phyloP scores from a whole-genome alignment of 2,329 filamentous ascomycete species.

The Ascosphaera acerosa region DNA sequence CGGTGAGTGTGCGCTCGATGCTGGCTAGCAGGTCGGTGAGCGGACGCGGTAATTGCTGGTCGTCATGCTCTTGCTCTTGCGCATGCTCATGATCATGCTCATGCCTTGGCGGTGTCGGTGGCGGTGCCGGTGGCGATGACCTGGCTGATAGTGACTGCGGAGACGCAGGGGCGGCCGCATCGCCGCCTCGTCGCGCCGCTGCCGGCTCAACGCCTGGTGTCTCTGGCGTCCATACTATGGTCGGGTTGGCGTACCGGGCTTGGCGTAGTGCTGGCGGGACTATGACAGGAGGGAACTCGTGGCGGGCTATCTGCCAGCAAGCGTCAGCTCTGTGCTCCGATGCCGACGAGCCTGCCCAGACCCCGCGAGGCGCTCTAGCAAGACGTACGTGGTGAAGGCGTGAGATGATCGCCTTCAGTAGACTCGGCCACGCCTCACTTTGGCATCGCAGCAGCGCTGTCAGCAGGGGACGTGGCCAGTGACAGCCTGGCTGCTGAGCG shows the following conservation, averaged over 20 bases:
- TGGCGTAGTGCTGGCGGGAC: constrained; percentile 22
- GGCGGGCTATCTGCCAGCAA: constrained; percentile 38
- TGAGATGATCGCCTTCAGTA: constrained; percentile 38
- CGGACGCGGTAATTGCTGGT: constrained; percentile 32
- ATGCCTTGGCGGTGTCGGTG: constrained; percentile 15
- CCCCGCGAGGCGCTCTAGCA: too few species aligned
- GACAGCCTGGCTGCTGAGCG: too few species aligned
- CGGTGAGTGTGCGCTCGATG: constrained; percentile 33
- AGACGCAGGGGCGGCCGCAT: constrained; percentile 13
- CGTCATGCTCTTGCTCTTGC: too few species aligned
- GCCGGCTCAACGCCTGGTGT: constrained; percentile 10
- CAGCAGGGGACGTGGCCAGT: constrained; percentile 7
- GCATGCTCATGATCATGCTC: too few species aligned
- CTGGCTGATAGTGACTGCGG: constrained; percentile 11
- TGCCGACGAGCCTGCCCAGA: too few species aligned
- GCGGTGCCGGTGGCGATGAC: constrained; percentile 15
- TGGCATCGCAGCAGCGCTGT: constrained; percentile 10
- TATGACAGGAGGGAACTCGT: constrained; percentile 48
- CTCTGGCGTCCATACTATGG: constrained; percentile 7
- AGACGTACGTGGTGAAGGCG: constrained; percentile 42
- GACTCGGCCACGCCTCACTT: constrained; percentile 42
- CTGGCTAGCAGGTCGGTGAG: constrained; percentile 35
- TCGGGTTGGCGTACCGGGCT: constrained; percentile 11
- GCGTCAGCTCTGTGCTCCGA: too few species aligned
- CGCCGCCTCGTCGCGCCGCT: constrained; percentile 13